Base-by-base conservation (phyloP, 2,329 filamentous ascomycete genomes). In the Ceratocystis albifundus region DNA sequence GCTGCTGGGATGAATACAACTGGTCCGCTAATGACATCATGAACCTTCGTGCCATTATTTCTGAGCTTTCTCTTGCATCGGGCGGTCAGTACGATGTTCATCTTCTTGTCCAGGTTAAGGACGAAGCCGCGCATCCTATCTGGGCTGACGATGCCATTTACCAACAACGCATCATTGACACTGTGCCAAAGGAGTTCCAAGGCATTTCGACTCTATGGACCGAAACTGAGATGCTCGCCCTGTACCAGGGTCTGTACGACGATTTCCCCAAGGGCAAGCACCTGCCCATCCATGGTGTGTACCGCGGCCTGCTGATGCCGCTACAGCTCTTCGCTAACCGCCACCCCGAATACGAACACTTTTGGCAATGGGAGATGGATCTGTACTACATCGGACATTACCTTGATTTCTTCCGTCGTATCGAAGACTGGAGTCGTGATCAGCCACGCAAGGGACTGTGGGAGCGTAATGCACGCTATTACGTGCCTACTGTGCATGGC, bases 341-440 rank as follows among this genome's bases (percentile, higher is more conserved):
- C 71, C 91, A 96, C 75, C 88, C 89, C 0, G 91, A 96, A 74
- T 96, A 92, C 72, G 90, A 95, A 61, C 89, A 86, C 76, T 90
- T 91, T 75, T 96, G 91, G 91, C 89, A 96, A 70, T 95, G 91
- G 89, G 91, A 96, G 75, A 93, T 96, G 87, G 91, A 96, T 72
- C 85, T 92, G 57, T 86, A 90, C 36, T 96, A 95, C 74, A 94
- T 88, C 0, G 90, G 91, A 45, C 90, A 96, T 75, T 93, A 89
- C 77, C 91, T 88, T 70, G 84, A 89, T 69, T 75, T 90, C 22
- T 82, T 93, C 72, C 82, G 84, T 70, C 87, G 87, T 72, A 77
- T 90, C 46, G 81, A 84, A 71, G 77, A 78, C 57, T 94, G 88
- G 87, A 82, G 88, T 17, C 83, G 80, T 69, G 76, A 82, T 61